These are phyloP conservation scores for Diaporthe helianthi DNA, from an alignment of 2,329 filamentous ascomycete genomes.

Conservation along the genomic window DNA sequence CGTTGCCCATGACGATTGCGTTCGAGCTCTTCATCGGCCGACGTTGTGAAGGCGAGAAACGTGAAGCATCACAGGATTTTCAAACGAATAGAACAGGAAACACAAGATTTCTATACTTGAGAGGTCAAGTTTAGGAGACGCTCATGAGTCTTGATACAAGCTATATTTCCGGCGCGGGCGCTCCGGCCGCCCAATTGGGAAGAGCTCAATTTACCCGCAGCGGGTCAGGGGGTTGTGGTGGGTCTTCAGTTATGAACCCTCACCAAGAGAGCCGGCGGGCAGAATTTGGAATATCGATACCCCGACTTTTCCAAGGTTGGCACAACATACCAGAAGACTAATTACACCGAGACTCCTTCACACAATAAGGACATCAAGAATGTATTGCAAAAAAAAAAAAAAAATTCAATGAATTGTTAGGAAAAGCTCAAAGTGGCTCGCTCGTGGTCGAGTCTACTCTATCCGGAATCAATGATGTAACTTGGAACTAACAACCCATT, in stretches of 20 bases:
- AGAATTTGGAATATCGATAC: background rate
- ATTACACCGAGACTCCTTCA: background rate
- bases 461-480: slow-evolving; percentile 11
- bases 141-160: slow-evolving; percentile 8
- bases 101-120: background rate
- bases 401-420: background rate
- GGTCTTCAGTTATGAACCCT: background rate
- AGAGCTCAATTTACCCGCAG: slow-evolving; percentile 12
- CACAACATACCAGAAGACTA: background rate
- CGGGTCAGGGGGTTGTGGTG: slow-evolving; percentile 18
- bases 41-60: background rate
- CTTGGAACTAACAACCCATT: slow-evolving; percentile 6
- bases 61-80: background rate
- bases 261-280: background rate
- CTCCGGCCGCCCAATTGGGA: slow-evolving; percentile 17
- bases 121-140: background rate
- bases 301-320: no score
- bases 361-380: background rate
- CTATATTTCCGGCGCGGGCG: slow-evolving; percentile 14
- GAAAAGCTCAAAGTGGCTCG: background rate
- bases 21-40: background rate
- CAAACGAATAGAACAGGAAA: background rate
- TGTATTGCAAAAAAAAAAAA: background rate
- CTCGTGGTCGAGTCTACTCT: slow-evolving; percentile 13
- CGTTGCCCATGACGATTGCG: slow-evolving; percentile 17